Evolutionary conservation across 495 filamentous ascomycete species (phyloP), one percentile per base, ranked within the genome.

Genomic region (Penicillium herquei): DNA sequence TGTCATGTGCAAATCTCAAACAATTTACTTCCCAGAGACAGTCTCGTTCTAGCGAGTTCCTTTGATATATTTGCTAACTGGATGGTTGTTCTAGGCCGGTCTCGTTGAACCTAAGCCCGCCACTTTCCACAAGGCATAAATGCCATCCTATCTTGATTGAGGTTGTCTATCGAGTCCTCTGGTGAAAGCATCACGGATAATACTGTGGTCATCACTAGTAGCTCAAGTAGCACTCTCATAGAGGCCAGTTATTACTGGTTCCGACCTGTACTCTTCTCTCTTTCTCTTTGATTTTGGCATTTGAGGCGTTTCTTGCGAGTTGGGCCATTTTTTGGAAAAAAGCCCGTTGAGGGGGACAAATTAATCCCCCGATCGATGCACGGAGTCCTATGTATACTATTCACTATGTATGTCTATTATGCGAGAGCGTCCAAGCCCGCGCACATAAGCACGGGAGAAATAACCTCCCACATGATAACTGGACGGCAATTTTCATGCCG

Each of bases 251-350:
- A 13, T 41, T 14, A 16, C 17, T 17, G 41, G 26, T 7, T n/a
- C 26, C 41, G 41, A 44, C 12, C 21, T 45, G 56, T 49, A 50
- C 45, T 51, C 32, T 41, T 18, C 42, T 14, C 37, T 49, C 31
- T 53, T 48, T 50, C 13, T 33, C 41, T 57, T 14, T 54, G 26
- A 54, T 59, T 55, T 46, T 63, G 66, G 70, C 68, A 73, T 73
- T 68, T 66, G 43, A 57, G 70, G 68, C 70, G 70, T 73, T 70
- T 65, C 49, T 64, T 66, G 59, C 46, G 50, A 61, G 53, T 56
- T 62, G 62, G 56, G 49, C 46, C 21, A 41, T 62, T 66, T 56
- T 61, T 26, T 26, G 1, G 21, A 4, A 57, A 55, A 46, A 59
- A 58, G 40, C 33, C 48, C 47, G n/a, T 33, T 30, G 3, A 44